A percentile compares a stretch with the other conserved stretches of the same genome.
Evolutionary conservation across 257 asterid species (phyloP).

Genomic region (Vinca minor): DNA sequence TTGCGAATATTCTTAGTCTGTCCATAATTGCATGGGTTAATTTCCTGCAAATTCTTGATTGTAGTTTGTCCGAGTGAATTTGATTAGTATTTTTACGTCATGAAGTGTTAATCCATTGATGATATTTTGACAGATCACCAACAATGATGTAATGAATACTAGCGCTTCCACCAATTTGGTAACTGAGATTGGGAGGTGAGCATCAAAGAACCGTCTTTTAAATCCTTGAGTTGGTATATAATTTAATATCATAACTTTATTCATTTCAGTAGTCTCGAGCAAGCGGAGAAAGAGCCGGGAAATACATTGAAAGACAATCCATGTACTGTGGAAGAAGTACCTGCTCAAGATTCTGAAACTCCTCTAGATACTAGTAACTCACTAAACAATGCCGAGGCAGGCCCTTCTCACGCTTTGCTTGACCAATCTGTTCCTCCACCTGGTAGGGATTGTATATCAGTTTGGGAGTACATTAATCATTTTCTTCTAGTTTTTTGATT

Average conservation of each 20-base stretch:
- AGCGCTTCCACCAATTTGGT: conserved; percentile 27
- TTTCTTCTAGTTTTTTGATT: background rate
- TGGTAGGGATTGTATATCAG: conserved; percentile 29
- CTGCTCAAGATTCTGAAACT: conserved; percentile 22
- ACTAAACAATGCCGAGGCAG: conserved; percentile 7
- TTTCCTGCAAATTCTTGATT: background rate
- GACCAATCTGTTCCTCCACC: too few relatives aligned
- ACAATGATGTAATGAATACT: conserved; percentile 15
- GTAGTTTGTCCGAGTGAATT: conserved; percentile 2
- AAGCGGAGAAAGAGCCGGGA: conserved; percentile 18
- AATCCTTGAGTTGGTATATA: background rate
- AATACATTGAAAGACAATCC: conserved; percentile 14
- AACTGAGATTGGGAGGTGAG: conserved; percentile 31
- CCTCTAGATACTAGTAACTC: conserved; percentile 13
- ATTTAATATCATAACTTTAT: background rate
- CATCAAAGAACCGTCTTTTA: background rate
- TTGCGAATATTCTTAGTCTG: background rate
- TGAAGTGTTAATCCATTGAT: conserved; percentile 18
- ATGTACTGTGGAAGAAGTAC: conserved; percentile 12
- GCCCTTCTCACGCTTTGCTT: conserved; percentile 16
- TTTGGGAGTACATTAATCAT: background rate
- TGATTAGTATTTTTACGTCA: background rate
- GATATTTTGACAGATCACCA: conserved; percentile 27
- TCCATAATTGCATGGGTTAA: conserved; percentile 4
- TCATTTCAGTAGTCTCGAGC: conserved; percentile 25